Conservation (phyloP, 2,329 filamentous ascomycete species). For the Claviceps pazoutovae region DNA sequence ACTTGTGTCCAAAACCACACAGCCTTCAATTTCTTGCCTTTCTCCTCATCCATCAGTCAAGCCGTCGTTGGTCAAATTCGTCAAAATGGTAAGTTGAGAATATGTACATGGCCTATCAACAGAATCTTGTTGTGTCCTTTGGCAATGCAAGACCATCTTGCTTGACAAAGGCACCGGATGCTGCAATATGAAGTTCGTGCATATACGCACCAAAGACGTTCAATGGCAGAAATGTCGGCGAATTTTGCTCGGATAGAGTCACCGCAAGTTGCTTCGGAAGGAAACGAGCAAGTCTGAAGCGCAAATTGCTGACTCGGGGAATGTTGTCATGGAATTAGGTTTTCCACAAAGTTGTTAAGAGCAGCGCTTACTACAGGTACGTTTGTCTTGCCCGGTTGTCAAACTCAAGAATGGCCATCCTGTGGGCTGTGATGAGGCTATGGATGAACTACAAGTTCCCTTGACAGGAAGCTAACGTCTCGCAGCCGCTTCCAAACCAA, state of each 20-base stretch:
- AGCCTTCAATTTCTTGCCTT: conserved; percentile 7
- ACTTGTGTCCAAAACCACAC: neutral
- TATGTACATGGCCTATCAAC: conserved; percentile 17
- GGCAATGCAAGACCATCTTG: neutral
- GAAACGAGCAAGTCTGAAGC: conserved; percentile 65
- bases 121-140: conserved; percentile 3
- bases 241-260: conserved; percentile 46
- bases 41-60: conserved; percentile 21
- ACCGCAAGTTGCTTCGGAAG: conserved; percentile 97
- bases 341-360: conserved; percentile 95
- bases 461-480: conserved; percentile 13
- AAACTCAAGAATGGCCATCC: neutral
- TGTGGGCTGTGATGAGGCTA: neutral
- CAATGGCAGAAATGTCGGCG: conserved; percentile 29
- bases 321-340: conserved; percentile 38
- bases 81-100: conserved; percentile 55
- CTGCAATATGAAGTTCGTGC: neutral
- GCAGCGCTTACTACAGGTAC: conserved; percentile 95
- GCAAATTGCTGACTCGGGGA: conserved; percentile 98
- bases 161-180: neutral
- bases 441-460: neutral
- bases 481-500: conserved; percentile 97
- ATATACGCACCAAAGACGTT: neutral
- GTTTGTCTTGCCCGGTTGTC: neutral
- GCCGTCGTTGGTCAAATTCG: conserved; percentile 34